Percentiles rank a stretch among this genome's conserved stretches.
These are phyloP conservation scores for Heracleum sosnowskyi DNA, from an alignment of 129 eudicot species.

Conservation along the genomic window DNA sequence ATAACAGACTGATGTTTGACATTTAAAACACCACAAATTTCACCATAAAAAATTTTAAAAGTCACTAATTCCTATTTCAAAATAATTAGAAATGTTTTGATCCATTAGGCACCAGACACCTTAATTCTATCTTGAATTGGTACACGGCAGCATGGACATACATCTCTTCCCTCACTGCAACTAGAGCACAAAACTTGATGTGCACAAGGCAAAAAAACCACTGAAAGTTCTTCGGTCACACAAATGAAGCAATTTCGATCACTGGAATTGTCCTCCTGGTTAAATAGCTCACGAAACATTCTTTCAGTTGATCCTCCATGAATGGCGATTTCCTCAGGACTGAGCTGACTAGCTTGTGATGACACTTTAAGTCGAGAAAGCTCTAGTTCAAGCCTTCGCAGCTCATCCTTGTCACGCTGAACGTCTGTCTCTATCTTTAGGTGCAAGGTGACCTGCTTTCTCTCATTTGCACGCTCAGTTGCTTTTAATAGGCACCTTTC, in stretches of 20 bases:
- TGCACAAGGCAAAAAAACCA: constrained; percentile 90
- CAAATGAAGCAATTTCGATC: constrained; percentile 66
- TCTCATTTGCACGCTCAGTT: constrained; percentile 64
- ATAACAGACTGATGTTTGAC: too few relatives aligned
- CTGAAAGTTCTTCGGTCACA: constrained; percentile 74
- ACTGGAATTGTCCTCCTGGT: constrained; percentile 30
- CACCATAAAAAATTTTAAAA: too few relatives aligned
- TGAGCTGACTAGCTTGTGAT: constrained; percentile 26
- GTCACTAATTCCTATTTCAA: too few relatives aligned
- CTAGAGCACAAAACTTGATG: constrained; percentile 73
- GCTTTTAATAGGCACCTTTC: constrained; percentile 69
- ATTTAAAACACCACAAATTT: too few relatives aligned
- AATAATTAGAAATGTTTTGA: too few relatives aligned
- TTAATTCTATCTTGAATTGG: constrained; percentile 55
- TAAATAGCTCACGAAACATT: constrained; percentile 46
- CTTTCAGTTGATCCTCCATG: constrained; percentile 45
- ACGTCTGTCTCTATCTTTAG: constrained; percentile 70
- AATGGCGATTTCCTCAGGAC: constrained; percentile 22
- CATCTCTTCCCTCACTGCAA: constrained; percentile 65
- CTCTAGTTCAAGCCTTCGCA: constrained; percentile 83
- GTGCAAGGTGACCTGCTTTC: constrained; percentile 62
- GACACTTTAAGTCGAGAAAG: constrained; percentile 63
- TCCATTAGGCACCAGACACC: too few relatives aligned
- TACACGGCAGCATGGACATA: constrained; percentile 67
- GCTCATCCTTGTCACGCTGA: constrained; percentile 92